These are phyloP conservation scores for Globisporangium cederbergense DNA, from an alignment of 352 stramenopile genomes.

Conservation along the genomic window DNA sequence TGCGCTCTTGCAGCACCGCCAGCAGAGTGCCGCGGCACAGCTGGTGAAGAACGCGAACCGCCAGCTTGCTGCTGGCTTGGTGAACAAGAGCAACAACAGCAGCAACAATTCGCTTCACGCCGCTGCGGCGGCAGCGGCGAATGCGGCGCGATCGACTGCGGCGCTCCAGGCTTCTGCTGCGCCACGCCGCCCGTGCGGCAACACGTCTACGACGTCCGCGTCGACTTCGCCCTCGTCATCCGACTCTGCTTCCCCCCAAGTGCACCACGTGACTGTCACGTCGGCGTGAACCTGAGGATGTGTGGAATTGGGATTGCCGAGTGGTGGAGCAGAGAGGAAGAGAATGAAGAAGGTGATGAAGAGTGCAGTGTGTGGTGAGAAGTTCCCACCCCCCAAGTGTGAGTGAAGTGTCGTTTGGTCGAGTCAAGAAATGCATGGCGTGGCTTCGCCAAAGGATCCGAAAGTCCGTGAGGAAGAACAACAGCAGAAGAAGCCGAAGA, in stretches of 20 bases:
- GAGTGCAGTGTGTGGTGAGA: neutral
- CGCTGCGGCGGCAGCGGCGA: neutral
- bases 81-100: neutral
- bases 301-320: neutral
- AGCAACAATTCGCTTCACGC: constrained; percentile 3
- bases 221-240: constrained; percentile 41
- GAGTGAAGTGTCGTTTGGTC: neutral
- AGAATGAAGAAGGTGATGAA: neutral
- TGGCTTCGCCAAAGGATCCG: neutral
- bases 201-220: constrained; percentile 41
- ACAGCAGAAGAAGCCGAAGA: neutral
- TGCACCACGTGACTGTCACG: constrained; percentile 71
- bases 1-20: constrained; percentile 14
- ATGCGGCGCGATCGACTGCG: constrained; percentile 21
- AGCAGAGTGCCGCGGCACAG: constrained; percentile 11
- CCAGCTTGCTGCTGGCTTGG: constrained; percentile 10
- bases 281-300: constrained; percentile 37
- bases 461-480: neutral
- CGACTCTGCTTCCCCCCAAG: constrained; percentile 38
- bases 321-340: neutral
- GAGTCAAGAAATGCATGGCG: neutral
- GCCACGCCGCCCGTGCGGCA: constrained; percentile 38
- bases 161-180: constrained; percentile 28
- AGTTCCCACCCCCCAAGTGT: neutral
- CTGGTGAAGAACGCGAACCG: constrained; percentile 14